These are phyloP conservation scores for Fraxinus dipetala DNA, from an alignment of 305 asterid genomes.

Conservation along the genomic window DNA sequence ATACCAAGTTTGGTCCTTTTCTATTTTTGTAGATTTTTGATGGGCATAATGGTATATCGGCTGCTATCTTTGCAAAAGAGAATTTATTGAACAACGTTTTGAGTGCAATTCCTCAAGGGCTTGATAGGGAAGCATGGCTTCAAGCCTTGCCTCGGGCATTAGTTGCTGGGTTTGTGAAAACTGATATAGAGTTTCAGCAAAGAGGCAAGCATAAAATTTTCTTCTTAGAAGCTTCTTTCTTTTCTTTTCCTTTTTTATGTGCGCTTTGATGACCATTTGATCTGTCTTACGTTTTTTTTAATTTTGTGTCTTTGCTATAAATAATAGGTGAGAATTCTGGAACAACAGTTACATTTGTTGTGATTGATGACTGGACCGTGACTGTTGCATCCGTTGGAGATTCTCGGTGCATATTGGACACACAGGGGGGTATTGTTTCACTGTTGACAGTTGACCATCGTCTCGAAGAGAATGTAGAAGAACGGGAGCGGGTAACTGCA, in stretches of 20 bases:
- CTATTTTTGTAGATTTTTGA: conserved; percentile 62
- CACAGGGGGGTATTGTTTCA: conserved; percentile 81
- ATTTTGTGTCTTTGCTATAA: conserved; percentile 21
- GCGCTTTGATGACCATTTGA: neutral
- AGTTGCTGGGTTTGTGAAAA: conserved; percentile 92
- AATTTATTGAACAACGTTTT: conserved; percentile 70
- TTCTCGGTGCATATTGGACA: conserved; percentile 89
- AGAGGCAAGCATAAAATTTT: conserved; percentile 44
- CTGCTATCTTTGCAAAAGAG: conserved; percentile 93
- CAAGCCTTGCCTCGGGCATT: conserved; percentile 86
- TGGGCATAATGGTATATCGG: conserved; percentile 98
- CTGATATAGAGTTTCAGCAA: conserved; percentile 88
- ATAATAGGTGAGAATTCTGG: conserved; percentile 89
- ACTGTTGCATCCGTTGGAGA: conserved; percentile 97
- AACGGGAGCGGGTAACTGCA: conserved; percentile 93
- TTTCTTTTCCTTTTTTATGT: neutral
- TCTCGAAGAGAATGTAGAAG: conserved; percentile 89
- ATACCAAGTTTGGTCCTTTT: conserved; percentile 19
- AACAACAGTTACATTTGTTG: conserved; percentile 87
- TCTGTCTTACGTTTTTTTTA: conserved; percentile 18
- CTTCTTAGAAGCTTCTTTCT: conserved; percentile 3
- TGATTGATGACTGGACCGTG: conserved; percentile 92
- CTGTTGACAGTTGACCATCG: conserved; percentile 93
- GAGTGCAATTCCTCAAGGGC: conserved; percentile 72
- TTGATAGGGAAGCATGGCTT: conserved; percentile 86